Evolutionary conservation across 1,284 basidiomycete species (phyloP), one percentile per base, ranked within the genome.

Genomic region (Malassezia slooffiae): DNA sequence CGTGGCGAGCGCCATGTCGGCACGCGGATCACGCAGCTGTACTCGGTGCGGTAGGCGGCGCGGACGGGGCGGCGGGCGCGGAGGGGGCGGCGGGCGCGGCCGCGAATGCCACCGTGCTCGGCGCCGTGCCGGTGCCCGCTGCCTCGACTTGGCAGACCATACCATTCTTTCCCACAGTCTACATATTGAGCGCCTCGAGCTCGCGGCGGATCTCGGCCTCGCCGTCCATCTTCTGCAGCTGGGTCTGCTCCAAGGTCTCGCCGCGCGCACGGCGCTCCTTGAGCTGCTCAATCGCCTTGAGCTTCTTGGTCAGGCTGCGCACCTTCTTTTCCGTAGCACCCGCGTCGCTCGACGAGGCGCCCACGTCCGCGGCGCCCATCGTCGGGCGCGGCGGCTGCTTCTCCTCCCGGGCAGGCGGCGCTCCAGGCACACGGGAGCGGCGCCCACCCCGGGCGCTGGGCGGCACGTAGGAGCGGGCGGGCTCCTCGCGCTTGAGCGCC

Each of bases 301-400:
- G 84, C 81, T 93, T 91, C 77, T 95, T 95, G 66, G 79, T 87
- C 67, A 95, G 62, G 70, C 91, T 93, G 56, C 90, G 75, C 67
- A 70, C 54, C 57, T 71, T 72, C 56, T 73, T 73, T 38, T 73
- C 72, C 16, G 54, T 23, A 8, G 53, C 55, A 2, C 54, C 56
- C 9, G 55, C 60, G 16, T 47, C 44, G 16, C 46, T 29, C 8
- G 27, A 37, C 34, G 43, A 46, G 4, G 58, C 58, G 3, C 54
- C 55, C 9, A 63, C 60, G 35, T 66, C 62, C 2, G 53, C 54
- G 3, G 54, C 50, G 27, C 57, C 58, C 23, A 48, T 48, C 30
- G 20, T 52, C 47, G 27, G 53, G 50, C 24, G 53, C 48, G 35
- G 41, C 37, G 24, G 27, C 16, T 23, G 21, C 27, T 31, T 24